phyloP scores from a whole-genome alignment of 129 eudicot species.

The Tagetes erecta region DNA sequence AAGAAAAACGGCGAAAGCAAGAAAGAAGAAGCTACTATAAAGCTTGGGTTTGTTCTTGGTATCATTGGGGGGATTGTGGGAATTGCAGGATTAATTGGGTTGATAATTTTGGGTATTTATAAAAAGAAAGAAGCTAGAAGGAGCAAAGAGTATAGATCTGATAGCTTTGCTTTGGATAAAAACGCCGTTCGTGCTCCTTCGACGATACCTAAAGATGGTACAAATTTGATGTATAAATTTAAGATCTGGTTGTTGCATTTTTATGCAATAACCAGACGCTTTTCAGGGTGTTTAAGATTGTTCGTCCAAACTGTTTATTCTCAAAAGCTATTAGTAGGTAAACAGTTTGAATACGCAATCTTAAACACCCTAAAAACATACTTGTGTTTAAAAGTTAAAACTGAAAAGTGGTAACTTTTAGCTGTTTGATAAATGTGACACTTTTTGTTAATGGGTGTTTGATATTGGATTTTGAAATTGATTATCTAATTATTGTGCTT shows the following conservation, averaged over 20 bases:
- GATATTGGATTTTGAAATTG: background rate
- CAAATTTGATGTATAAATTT: background rate
- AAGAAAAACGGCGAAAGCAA: slow-evolving; percentile 27
- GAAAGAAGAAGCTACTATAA: slow-evolving; percentile 46
- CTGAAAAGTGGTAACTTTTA: background rate
- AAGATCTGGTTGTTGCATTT: background rate
- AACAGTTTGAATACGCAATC: background rate
- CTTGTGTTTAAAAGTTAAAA: no score
- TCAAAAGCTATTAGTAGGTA: background rate
- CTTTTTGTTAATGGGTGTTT: background rate
- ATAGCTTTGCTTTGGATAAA: slow-evolving; percentile 60
- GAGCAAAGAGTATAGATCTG: slow-evolving; percentile 39
- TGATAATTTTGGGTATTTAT: slow-evolving; percentile 50
- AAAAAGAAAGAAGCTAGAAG: slow-evolving; percentile 40
- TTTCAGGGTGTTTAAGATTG: background rate
- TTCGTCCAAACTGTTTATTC: background rate
- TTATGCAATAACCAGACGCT: background rate
- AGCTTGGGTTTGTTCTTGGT: slow-evolving; percentile 77
- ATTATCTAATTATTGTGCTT: background rate
- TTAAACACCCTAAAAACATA: background rate
- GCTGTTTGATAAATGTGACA: background rate
- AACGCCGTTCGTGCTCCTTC: slow-evolving; percentile 48
- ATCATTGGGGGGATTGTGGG: slow-evolving; percentile 71
- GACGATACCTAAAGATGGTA: slow-evolving; percentile 49
- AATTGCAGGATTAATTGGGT: slow-evolving; percentile 47